These are phyloP conservation scores for Emericellopsis terricola DNA, from an alignment of 495 filamentous ascomycete species.

Conservation along the genomic window DNA sequence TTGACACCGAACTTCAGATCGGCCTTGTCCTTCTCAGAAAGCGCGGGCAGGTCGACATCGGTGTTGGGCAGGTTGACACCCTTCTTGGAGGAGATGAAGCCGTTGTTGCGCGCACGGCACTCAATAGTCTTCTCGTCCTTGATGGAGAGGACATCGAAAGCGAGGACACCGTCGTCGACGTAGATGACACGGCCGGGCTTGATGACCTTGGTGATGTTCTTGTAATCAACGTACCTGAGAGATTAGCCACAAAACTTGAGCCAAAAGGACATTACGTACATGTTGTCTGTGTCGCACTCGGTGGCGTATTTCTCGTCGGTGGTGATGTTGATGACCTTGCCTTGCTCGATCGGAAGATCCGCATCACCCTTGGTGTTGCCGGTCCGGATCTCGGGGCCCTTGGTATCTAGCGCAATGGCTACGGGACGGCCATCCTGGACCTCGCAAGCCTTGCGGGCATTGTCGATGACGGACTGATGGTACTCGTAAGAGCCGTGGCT, in stretches of 20 bases:
- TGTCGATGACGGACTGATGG: constrained; percentile 76
- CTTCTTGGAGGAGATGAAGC: constrained; percentile 94
- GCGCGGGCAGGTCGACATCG: constrained; percentile 90
- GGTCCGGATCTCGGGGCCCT: constrained; percentile 96
- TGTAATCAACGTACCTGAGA: constrained; percentile 89
- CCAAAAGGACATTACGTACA: constrained; percentile 39
- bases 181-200: constrained; percentile 85
- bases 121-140: constrained; percentile 76
- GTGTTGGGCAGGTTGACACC: constrained; percentile 98
- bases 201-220: constrained; percentile 99
- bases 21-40: constrained; percentile 94
- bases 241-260: background rate
- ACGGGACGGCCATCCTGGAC: constrained; percentile 62
- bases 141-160: constrained; percentile 80
- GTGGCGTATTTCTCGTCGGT: constrained; percentile 92
- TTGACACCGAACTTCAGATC: constrained; percentile 91
- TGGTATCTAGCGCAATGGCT: constrained; percentile 95
- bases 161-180: constrained; percentile 93
- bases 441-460: constrained; percentile 71
- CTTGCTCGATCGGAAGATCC: constrained; percentile 73
- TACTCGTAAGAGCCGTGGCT: constrained; percentile 86
- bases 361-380: constrained; percentile 74
- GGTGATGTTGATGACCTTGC: constrained; percentile 78
- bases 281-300: constrained; percentile 69
- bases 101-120: constrained; percentile 80